phyloP scores from a whole-genome alignment of 352 stramenopile genomes.

The Hyaloperonospora brassicae region DNA sequence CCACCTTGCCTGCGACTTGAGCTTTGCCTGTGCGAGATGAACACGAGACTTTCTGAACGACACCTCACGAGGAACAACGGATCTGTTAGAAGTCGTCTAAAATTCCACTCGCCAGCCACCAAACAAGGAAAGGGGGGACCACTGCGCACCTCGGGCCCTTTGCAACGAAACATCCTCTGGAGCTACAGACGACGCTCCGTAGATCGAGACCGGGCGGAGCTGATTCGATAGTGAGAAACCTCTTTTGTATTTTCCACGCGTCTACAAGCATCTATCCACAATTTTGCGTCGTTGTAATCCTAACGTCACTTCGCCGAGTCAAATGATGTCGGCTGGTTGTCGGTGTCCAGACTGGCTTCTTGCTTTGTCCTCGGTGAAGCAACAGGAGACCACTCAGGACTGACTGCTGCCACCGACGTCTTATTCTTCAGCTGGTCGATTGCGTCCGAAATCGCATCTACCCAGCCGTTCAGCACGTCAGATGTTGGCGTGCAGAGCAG shows the following conservation, averaged over 20 bases:
- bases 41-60: slow-evolving; percentile 21
- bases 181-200: not conserved
- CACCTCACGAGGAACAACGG: slow-evolving; percentile 5
- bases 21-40: slow-evolving; percentile 12
- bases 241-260: slow-evolving; percentile 21
- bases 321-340: slow-evolving; percentile 14
- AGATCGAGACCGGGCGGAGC: not conserved
- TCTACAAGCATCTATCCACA: slow-evolving; percentile 6
- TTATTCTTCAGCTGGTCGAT: slow-evolving; percentile 40
- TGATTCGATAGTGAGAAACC: slow-evolving; percentile 8
- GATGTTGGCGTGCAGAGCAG: slow-evolving; percentile 52
- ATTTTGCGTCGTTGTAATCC: slow-evolving; percentile 3
- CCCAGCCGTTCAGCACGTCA: slow-evolving; percentile 45
- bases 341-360: slow-evolving; percentile 19
- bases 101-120: not conserved
- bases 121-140: not conserved
- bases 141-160: slow-evolving; percentile 11
- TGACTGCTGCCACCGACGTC: slow-evolving; percentile 3
- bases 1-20: slow-evolving; percentile 5
- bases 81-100: slow-evolving; percentile 7
- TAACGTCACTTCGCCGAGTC: slow-evolving; percentile 16
- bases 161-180: slow-evolving; percentile 3
- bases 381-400: slow-evolving; percentile 19
- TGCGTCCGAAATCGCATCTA: slow-evolving; percentile 45
- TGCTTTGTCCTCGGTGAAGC: slow-evolving; percentile 16